Evolutionary conservation across 129 eudicot genomes (phyloP), one percentile per base, ranked within the genome.

Genomic region (Centaurea solstitialis): DNA sequence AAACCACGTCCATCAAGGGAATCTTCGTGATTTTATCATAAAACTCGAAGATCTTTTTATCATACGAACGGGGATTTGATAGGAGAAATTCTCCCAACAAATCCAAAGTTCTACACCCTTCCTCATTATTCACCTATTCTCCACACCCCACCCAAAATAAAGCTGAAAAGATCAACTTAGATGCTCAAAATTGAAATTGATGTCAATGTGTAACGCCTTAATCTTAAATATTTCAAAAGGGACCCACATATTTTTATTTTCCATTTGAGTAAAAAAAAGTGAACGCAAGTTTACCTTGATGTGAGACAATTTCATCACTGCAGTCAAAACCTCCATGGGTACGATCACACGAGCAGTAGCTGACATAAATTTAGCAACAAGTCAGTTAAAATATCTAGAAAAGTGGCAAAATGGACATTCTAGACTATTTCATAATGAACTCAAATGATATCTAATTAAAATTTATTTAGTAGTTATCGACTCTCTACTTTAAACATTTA

Each of bases 281-380:
- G 37, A 33, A 33, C 37, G 37, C 37, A 33, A 33, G 45, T 17
- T 80, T 88, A 95, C 99, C 99, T 85, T 37, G 85, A 81, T 70
- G 97, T 12, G 99, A 89, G 53, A 93, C 97, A 18, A 95, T 86
- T 78, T 91, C 98, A 79, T 88, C 79, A 86, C 98, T 88, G 74
- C 99, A 95, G 78, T 95, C 99, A 73, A 93, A 89, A 70, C 99
- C 99, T 76, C 99, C 99, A 79, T 93, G 97, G 79, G 80, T 84
- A 62, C 98, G 90, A 83, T 93, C 98, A 88, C 99, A 95, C n/a
- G 86, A 75, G 80, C 99, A 95, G 84, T 85, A 95, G 82, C 99
- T 95, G 94, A 50, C 57, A 53, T 22, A 81, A 71, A 79, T 70
- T 75, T 74, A 77, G 15, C 40, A 81, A 26, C 35, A 47, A 69